Evolutionary conservation across 1,284 basidiomycete species (phyloP).

Genomic region (Cutaneotrichosporon mucoides): DNA sequence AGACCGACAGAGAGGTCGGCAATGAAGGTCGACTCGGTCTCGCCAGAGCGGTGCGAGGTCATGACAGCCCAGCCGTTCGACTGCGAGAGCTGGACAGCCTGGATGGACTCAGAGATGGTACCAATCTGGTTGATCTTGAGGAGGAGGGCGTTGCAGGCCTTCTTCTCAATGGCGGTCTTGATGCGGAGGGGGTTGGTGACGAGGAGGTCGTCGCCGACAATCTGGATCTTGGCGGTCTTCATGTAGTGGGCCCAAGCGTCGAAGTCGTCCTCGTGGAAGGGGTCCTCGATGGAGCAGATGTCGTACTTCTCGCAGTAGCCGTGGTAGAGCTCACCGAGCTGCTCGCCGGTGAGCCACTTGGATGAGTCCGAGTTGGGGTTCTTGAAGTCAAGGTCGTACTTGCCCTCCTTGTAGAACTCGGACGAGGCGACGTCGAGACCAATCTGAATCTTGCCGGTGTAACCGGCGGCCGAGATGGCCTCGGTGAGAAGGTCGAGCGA

Average conservation of each 20-base stretch:
- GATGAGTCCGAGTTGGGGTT: conserved; percentile 97
- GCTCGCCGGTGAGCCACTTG: conserved; percentile 80
- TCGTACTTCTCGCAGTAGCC: conserved; percentile 85
- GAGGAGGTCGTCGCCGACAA: conserved; percentile 96
- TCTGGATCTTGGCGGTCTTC: conserved; percentile 56
- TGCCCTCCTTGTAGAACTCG: conserved; percentile 99
- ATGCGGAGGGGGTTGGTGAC: conserved; percentile 94
- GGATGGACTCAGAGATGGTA: conserved; percentile 93
- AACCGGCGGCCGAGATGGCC: conserved; percentile 96
- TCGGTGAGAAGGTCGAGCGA: conserved; percentile 92
- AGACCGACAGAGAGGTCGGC: conserved; percentile 95
- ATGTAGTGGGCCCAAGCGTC: conserved; percentile 96
- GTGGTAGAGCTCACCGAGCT: conserved; percentile 93
- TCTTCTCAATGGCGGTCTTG: conserved; percentile 99
- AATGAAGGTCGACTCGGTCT: conserved; percentile 94
- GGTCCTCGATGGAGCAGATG: conserved; percentile 96
- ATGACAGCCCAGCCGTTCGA: conserved; percentile 98
- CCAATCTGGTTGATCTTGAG: conserved; percentile 99
- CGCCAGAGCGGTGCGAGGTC: conserved; percentile 98
- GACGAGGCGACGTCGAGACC: conserved; percentile 98
- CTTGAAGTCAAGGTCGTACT: conserved; percentile 97
- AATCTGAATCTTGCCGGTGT: conserved; percentile 98
- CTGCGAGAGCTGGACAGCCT: conserved; percentile 83
- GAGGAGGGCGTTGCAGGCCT: conserved; percentile 97
- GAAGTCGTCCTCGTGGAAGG: conserved; percentile 99